Percentiles rank a stretch among this genome's conserved stretches.
Conservation (phyloP, 495 filamentous ascomycete species). For the Choiromyces venosus region DNA sequence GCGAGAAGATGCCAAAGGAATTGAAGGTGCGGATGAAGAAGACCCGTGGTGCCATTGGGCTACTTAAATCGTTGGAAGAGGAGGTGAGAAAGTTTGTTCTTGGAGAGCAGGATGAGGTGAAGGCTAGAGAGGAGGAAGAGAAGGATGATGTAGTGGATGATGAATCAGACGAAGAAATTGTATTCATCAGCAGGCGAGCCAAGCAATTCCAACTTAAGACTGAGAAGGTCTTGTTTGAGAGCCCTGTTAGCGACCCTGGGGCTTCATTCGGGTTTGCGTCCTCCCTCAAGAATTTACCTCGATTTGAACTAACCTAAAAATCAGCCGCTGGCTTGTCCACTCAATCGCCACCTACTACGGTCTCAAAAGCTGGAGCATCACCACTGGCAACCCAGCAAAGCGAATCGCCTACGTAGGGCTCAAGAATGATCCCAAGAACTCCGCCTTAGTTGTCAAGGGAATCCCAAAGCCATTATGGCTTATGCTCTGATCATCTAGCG, state of each 20-base stretch:
- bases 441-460: not conserved
- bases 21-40: constrained; percentile 63
- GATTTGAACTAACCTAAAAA: constrained; percentile 33
- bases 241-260: constrained; percentile 62
- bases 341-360: constrained; percentile 90
- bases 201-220: constrained; percentile 39
- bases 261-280: constrained; percentile 75
- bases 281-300: constrained; percentile 4
- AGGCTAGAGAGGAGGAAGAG: constrained; percentile 33
- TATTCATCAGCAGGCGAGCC: constrained; percentile 65
- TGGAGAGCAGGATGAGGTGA: constrained; percentile 46
- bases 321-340: constrained; percentile 87
- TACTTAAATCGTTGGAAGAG: constrained; percentile 62
- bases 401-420: constrained; percentile 88
- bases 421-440: constrained; percentile 43
- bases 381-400: constrained; percentile 65
- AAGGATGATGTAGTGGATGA: constrained; percentile 50
- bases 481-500: constrained; percentile 23
- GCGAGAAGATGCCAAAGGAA: constrained; percentile 55
- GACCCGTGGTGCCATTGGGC: constrained; percentile 59
- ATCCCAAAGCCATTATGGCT: constrained; percentile 36
- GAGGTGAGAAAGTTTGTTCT: constrained; percentile 60
- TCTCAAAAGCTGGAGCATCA: constrained; percentile 75
- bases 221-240: constrained; percentile 74
- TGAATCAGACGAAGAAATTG: constrained; percentile 59